Evolutionary conservation across 345 rosid genomes (phyloP).

Genomic region (Bruguiera parviflora): DNA sequence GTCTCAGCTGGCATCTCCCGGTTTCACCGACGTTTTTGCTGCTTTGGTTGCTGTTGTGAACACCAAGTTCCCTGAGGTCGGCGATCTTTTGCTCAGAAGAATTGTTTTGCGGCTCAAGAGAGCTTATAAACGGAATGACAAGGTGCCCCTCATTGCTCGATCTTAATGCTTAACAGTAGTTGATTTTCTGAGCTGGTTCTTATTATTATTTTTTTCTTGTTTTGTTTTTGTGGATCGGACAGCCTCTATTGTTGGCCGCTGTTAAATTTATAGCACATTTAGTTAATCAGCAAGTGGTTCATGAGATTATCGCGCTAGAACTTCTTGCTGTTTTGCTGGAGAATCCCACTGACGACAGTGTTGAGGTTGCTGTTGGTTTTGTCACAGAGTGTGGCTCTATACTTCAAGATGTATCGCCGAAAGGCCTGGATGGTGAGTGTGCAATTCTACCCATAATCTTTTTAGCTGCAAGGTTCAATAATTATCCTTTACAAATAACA

Average conservation of each 20-base stretch:
- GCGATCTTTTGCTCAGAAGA: conserved; percentile 73
- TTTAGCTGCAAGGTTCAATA: background rate
- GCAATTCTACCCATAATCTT: background rate
- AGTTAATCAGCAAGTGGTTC: conserved; percentile 92
- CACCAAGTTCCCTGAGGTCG: conserved; percentile 86
- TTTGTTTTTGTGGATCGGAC: conserved; percentile 20
- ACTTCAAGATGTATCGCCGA: conserved; percentile 86
- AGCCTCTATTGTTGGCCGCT: conserved; percentile 93
- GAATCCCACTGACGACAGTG: conserved; percentile 86
- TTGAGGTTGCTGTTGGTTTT: conserved; percentile 94
- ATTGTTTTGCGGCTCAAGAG: conserved; percentile 90
- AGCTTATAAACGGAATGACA: conserved; percentile 90
- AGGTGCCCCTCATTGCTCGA: conserved; percentile 38
- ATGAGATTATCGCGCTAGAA: conserved; percentile 79
- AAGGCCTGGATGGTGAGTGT: conserved; percentile 72
- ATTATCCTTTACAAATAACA: too few relatives aligned
- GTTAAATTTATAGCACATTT: conserved; percentile 92
- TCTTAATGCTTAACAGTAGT: background rate
- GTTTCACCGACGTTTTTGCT: conserved; percentile 84
- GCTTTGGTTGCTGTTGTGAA: conserved; percentile 84
- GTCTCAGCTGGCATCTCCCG: conserved; percentile 96
- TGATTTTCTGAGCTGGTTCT: background rate
- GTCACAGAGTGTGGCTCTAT: conserved; percentile 88
- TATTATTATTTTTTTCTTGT: background rate
- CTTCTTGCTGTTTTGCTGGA: conserved; percentile 68